Evolutionary conservation across 2,329 filamentous ascomycete species (phyloP), one percentile per base, ranked within the genome.

Genomic region (Pochonia chlamydosporia): DNA sequence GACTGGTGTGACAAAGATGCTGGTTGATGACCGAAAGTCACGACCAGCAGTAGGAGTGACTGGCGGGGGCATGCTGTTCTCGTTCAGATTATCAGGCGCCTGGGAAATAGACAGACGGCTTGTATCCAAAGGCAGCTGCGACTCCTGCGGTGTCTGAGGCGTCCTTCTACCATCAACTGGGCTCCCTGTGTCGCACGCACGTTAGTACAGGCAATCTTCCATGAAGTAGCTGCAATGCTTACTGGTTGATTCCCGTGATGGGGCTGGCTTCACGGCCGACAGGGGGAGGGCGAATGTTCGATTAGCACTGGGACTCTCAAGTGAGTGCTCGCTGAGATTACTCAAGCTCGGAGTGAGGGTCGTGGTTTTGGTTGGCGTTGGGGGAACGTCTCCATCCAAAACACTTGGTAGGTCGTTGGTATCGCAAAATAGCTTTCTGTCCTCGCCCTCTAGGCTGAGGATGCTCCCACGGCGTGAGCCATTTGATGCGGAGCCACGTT

Each of bases 331-430:
- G 49, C 66, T 66, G 21, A 64, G 52, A 35, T 66, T 66, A 40
- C 62, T 66, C 31, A 69, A 56, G 52, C 66, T 76, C 57, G 66
- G 69, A 35, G 64, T 70, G 47, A 68, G 68, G 3, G 31, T 30
- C 49, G 62, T 70, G 54, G 81, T 81, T 66, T 96, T 97, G 0
- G 93, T 97, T 1, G 93, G 93, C 1, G 93, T 99, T 1, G 92
- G 91, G n/a, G 92, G 91, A 48, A 92, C 73, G 43, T 96, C 90
- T 33, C 70, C 75, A 25, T 67, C 62, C 44, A 62, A 46, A 8
- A 56, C 49, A 26, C 44, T 56, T 13, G 54, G 52, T 28, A 62
- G 45, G 37, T 66, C 59, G 16, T 52, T 49, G 10, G 36, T 54
- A 13, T 68, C 64, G 20, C 55, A 60, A 50, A 68, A 68, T 28